These are phyloP conservation scores for Micractinium sp. DNA, from an alignment of 139 green algal species.

Conservation along the genomic window DNA sequence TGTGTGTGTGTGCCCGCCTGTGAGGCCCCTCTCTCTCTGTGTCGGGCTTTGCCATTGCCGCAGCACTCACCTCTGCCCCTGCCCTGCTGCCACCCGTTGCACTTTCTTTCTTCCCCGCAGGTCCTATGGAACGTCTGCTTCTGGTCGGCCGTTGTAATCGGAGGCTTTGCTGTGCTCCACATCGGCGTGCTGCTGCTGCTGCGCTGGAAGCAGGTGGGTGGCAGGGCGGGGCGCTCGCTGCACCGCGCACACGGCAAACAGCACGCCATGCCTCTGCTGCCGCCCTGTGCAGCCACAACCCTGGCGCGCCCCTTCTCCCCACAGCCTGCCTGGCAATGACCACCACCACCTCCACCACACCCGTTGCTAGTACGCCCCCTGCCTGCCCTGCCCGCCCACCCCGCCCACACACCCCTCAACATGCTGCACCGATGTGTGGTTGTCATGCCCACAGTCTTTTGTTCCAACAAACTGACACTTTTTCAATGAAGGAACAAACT, in stretches of 20 bases:
- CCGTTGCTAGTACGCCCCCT: too few relatives aligned
- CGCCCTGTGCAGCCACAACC: too few relatives aligned
- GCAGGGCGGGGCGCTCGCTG: not conserved
- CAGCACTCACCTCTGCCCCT: not conserved
- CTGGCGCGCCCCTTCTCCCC: too few relatives aligned
- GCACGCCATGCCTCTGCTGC: not conserved
- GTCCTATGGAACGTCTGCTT: conserved; percentile 46
- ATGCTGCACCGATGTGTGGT: too few relatives aligned
- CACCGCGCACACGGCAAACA: not conserved
- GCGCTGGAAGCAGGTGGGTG: conserved; percentile 5
- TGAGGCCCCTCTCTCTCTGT: too few relatives aligned
- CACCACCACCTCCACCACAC: too few relatives aligned
- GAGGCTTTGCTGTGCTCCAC: conserved; percentile 27
- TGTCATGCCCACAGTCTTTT: too few relatives aligned
- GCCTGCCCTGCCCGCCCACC: too few relatives aligned
- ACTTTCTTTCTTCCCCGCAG: not conserved
- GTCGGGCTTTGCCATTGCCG: not conserved
- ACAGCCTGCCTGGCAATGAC: not conserved
- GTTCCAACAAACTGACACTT: too few relatives aligned
- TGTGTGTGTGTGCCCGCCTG: too few relatives aligned
- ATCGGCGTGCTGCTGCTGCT: conserved; percentile 1
- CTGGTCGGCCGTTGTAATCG: conserved; percentile 35
- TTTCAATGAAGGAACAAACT: too few relatives aligned
- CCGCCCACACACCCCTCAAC: too few relatives aligned
- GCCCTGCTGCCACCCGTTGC: not conserved